Percentiles rank a stretch among this genome's conserved stretches.
Evolutionary conservation across 139 green algal species (phyloP).

Genomic region (Micractinium sp.): DNA sequence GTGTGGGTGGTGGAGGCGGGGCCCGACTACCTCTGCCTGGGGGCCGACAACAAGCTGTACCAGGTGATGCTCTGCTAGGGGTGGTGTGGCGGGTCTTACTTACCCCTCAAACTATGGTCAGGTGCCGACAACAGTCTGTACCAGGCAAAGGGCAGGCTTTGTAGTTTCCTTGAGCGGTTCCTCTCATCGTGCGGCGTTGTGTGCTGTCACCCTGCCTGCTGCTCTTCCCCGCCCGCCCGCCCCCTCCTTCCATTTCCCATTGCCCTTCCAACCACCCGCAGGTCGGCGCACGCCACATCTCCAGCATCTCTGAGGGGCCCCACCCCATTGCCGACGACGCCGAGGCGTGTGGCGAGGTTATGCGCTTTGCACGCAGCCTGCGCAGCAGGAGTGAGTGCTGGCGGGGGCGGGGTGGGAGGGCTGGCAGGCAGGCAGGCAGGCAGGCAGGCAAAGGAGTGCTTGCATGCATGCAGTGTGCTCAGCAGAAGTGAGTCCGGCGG

Average conservation of each 20-base stretch:
- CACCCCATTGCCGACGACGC: conserved; percentile 6
- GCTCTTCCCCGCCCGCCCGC: neutral
- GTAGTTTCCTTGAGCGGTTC: neutral
- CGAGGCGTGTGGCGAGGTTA: neutral
- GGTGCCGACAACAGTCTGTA: conserved; percentile 77
- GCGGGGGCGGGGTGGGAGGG: neutral
- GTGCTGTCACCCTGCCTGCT: neutral
- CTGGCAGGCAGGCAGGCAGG: neutral
- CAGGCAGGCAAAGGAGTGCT: neutral
- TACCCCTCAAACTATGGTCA: too few species aligned
- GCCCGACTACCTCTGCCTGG: conserved; percentile 54
- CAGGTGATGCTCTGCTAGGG: conserved; percentile 20
- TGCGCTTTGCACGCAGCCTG: conserved; percentile 16
- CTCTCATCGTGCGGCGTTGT: too few species aligned
- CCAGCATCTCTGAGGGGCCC: conserved; percentile 20
- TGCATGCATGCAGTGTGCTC: neutral
- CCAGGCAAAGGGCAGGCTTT: conserved; percentile 19
- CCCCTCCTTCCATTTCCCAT: neutral
- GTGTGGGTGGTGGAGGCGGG: conserved; percentile 32
- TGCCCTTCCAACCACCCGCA: conserved; percentile 24
- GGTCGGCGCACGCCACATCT: conserved; percentile 42
- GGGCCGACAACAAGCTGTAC: conserved; percentile 73
- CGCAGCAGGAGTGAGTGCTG: conserved; percentile 31
- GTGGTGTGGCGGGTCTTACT: too few species aligned
- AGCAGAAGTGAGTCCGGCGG: neutral